phyloP scores from a whole-genome alignment of 2,329 filamentous ascomycete species.

The Neophaeococcomyces mojaviensis region DNA sequence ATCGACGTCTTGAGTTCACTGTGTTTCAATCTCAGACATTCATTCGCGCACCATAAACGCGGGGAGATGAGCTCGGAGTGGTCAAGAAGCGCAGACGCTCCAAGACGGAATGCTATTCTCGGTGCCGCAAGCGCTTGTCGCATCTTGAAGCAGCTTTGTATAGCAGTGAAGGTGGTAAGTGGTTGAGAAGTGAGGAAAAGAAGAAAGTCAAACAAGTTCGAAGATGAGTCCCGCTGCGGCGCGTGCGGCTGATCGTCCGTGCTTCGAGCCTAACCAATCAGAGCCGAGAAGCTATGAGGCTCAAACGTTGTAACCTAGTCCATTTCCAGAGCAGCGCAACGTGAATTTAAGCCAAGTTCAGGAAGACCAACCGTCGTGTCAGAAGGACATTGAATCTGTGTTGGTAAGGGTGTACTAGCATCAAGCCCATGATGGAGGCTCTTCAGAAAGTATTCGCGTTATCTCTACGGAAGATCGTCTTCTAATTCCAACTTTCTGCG shows the following conservation, averaged over 20 bases:
- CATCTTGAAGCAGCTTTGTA: constrained; percentile 4
- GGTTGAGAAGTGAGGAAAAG: not conserved
- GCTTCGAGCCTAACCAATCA: not conserved
- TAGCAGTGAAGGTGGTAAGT: not conserved
- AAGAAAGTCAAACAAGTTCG: not conserved
- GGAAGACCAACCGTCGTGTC: too few species aligned
- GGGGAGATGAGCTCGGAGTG: constrained; percentile 1
- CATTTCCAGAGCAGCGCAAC: too few species aligned
- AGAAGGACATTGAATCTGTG: too few species aligned
- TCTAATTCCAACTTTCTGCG: too few species aligned
- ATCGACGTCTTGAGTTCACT: not conserved
- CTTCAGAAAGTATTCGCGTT: not conserved
- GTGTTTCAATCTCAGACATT: not conserved
- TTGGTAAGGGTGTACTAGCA: too few species aligned
- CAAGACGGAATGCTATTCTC: not conserved
- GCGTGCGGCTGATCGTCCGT: not conserved
- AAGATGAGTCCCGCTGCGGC: not conserved
- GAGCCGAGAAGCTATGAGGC: not conserved
- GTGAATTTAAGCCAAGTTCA: too few species aligned
- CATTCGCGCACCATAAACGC: constrained; percentile 1
- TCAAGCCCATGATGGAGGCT: not conserved
- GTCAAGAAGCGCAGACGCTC: constrained; percentile 5
- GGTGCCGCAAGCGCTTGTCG: constrained; percentile 3
- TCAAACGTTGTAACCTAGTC: not conserved
- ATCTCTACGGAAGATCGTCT: not conserved